Evolutionary conservation across 352 stramenopile species (phyloP).

Genomic region (Phytophthora meadii): DNA sequence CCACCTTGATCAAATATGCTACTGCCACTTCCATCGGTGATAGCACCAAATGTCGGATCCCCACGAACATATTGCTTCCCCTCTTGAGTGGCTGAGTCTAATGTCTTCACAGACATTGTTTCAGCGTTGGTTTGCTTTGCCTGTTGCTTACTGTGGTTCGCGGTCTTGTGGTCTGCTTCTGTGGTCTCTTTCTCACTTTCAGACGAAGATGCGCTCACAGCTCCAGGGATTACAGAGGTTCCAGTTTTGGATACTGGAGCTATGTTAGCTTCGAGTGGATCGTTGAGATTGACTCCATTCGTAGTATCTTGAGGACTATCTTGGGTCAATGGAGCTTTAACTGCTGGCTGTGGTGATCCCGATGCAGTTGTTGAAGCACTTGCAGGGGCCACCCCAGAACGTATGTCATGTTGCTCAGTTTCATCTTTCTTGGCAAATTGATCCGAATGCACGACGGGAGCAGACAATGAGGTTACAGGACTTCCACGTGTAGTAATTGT

Average conservation of each 20-base stretch:
- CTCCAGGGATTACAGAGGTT: neutral
- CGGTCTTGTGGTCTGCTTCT: neutral
- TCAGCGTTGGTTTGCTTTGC: slow-evolving; percentile 2
- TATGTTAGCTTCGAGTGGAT: neutral
- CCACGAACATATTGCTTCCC: slow-evolving; percentile 39
- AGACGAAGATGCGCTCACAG: neutral
- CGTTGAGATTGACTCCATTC: neutral
- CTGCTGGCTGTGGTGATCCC: neutral
- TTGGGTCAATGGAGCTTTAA: neutral
- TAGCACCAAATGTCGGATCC: slow-evolving; percentile 19
- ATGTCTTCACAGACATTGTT: slow-evolving; percentile 11
- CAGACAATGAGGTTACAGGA: neutral
- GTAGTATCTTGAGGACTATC: neutral
- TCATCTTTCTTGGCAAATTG: neutral
- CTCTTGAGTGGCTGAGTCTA: slow-evolving; percentile 13
- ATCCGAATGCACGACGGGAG: neutral
- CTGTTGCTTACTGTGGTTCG: neutral
- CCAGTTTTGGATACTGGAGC: neutral
- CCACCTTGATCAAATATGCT: slow-evolving; percentile 19
- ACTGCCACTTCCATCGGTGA: slow-evolving; percentile 5
- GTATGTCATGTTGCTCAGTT: neutral
- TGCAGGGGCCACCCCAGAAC: neutral
- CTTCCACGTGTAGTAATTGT: neutral
- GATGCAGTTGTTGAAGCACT: neutral
- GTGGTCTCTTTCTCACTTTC: slow-evolving; percentile 2